phyloP scores from a whole-genome alignment of 2,329 filamentous ascomycete species.

The Sclerotinia minor region DNA sequence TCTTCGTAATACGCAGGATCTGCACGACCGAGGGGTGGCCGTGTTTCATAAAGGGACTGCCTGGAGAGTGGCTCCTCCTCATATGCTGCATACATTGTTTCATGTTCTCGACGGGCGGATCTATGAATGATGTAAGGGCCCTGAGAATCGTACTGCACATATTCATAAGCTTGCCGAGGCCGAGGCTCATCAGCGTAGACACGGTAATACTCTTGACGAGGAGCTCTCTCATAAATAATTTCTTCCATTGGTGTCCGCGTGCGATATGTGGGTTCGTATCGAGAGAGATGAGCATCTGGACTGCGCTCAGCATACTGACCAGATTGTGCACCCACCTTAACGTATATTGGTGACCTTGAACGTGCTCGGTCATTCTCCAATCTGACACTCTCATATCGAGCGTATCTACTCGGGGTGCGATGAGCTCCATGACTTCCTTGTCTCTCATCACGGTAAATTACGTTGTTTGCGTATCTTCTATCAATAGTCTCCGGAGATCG shows the following conservation, averaged over 20 bases:
- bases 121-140: conserved; percentile 51
- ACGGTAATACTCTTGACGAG: conserved; percentile 43
- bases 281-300: conserved; percentile 35
- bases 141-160: conserved; percentile 49
- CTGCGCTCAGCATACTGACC: conserved; percentile 42
- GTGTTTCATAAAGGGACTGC: conserved; percentile 38
- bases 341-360: conserved; percentile 43
- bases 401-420: conserved; percentile 40
- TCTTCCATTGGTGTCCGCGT: conserved; percentile 39
- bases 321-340: conserved; percentile 37
- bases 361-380: conserved; percentile 40
- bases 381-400: conserved; percentile 42
- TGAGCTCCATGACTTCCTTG: conserved; percentile 37
- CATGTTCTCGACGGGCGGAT: conserved; percentile 43
- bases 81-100: conserved; percentile 39
- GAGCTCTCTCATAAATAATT: conserved; percentile 38
- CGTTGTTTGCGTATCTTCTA: conserved; percentile 41
- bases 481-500: conserved; percentile 41
- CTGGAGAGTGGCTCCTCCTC: conserved; percentile 36
- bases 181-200: conserved; percentile 41
- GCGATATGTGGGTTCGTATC: conserved; percentile 40
- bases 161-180: conserved; percentile 44
- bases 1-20: conserved; percentile 44
- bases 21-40: conserved; percentile 29
- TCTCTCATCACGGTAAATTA: conserved; percentile 42